phyloP scores from a whole-genome alignment of 73 alveolate species.

The Tetrahymena elliotti region DNA sequence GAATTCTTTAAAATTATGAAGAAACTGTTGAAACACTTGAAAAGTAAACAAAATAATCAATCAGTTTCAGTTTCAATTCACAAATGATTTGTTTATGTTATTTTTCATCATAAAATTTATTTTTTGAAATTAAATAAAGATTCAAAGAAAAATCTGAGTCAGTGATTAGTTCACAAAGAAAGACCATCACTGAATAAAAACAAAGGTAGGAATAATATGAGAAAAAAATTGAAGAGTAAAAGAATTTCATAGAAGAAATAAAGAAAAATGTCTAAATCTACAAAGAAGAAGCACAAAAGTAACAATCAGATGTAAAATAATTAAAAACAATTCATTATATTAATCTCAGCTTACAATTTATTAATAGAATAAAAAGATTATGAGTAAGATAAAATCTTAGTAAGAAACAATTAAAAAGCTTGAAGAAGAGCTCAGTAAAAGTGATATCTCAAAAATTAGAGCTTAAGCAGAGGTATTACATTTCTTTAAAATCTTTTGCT shows the following conservation, averaged over 20 bases:
- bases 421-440: not conserved
- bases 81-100: too few species aligned
- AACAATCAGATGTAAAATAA: not conserved
- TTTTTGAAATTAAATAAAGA: not conserved
- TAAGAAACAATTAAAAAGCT: not conserved
- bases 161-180: not conserved
- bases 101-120: not conserved
- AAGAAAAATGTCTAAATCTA: not conserved
- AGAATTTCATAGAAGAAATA: not conserved
- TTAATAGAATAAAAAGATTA: not conserved
- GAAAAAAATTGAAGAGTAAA: not conserved
- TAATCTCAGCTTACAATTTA: not conserved
- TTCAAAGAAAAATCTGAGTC: not conserved
- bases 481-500: not conserved
- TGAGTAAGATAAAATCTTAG: not conserved
- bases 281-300: not conserved
- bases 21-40: not conserved
- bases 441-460: not conserved
- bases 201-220: not conserved
- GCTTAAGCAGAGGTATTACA: not conserved
- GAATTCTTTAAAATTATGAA: not conserved
- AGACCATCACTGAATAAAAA: not conserved
- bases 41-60: not conserved
- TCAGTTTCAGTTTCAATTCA: too few species aligned
- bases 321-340: not conserved